These are phyloP conservation scores for Schwanniomyces polymorphus DNA, from an alignment of 805 yeast species.

Conservation along the genomic window DNA sequence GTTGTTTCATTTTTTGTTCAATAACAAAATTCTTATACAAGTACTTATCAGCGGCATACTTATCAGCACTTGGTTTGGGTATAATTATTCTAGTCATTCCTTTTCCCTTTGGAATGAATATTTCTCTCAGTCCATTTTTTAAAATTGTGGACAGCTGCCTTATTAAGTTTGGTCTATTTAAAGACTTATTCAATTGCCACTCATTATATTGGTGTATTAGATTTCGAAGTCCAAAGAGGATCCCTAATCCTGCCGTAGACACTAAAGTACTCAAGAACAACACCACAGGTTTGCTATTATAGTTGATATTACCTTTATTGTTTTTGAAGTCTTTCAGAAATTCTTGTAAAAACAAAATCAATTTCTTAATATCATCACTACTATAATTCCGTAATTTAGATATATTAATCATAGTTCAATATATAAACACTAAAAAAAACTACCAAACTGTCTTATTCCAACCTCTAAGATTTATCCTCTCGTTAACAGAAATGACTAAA, in stretches of 20 bases:
- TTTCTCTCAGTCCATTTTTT: slow-evolving; percentile 46
- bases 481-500: background rate
- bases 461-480: background rate
- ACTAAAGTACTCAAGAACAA: slow-evolving; percentile 40
- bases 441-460: background rate
- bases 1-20: slow-evolving; percentile 28
- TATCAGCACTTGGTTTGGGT: slow-evolving; percentile 48
- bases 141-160: slow-evolving; percentile 44
- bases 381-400: slow-evolving; percentile 32
- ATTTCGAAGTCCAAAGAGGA: slow-evolving; percentile 29
- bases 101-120: slow-evolving; percentile 47
- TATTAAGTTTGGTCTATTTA: slow-evolving; percentile 35
- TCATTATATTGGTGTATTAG: slow-evolving; percentile 31
- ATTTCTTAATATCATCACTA: slow-evolving; percentile 32
- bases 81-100: slow-evolving; percentile 41
- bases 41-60: slow-evolving; percentile 56
- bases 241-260: slow-evolving; percentile 41
- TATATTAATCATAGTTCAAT: slow-evolving; percentile 27
- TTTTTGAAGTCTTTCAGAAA: slow-evolving; percentile 34
- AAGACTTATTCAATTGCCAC: slow-evolving; percentile 18
- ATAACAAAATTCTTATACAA: slow-evolving; percentile 48
- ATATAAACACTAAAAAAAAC: background rate
- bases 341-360: slow-evolving; percentile 34
- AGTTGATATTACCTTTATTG: slow-evolving; percentile 38
- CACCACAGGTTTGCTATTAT: slow-evolving; percentile 42